Evolutionary conservation across 768 basidiomycete genomes (phyloP), one percentile per base, ranked within the genome.

Genomic region (Leccinum longicurvipes): DNA sequence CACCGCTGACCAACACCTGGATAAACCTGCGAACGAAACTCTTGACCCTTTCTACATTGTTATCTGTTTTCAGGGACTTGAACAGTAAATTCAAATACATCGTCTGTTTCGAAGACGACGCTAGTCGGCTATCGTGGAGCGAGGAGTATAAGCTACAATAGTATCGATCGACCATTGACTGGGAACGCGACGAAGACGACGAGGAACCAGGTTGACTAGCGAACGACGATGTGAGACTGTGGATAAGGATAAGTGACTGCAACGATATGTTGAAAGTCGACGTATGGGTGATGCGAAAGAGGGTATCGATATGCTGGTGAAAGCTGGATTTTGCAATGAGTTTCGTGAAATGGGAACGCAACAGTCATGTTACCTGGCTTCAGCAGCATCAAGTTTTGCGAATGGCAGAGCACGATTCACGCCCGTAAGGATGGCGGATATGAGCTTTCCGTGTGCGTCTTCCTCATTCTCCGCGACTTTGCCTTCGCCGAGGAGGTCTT

Each of bases 251-350:
- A 1, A 98, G 83, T 0, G 95, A 91, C 69, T 96, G 96, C 4
- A 98, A 82, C 10, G 93, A 93, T 65, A 93, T 93, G 70, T 96
- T 97, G 83, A 99, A 99, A 0, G 94, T 97, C 8, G 93, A 94
- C 8, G 83, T 89, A 72, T 98, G 96, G 3, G 93, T 95, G 65
- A 99, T 93, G 45, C 87, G 80, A 80, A 98, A 98, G 21, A 98
- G 84, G 0, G 92, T 93, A 69, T 93, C 89, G 66, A 97, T 89
- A 63, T 98, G 94, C 53, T 85, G 81, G 60, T 84, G 81, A 63
- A 98, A 84, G 25, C 91, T 93, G 62, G 54, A 36, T 4, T 27
- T 32, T 5, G 6, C 14, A 2, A 51, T 54, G 17, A 66, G 39
- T 47, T 46, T 29, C 12, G 51, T 45, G 53, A 27, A 44, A 57